Evolutionary conservation across 805 yeast genomes (phyloP), one percentile per base, ranked within the genome.

Genomic region (Candida ortonii): DNA sequence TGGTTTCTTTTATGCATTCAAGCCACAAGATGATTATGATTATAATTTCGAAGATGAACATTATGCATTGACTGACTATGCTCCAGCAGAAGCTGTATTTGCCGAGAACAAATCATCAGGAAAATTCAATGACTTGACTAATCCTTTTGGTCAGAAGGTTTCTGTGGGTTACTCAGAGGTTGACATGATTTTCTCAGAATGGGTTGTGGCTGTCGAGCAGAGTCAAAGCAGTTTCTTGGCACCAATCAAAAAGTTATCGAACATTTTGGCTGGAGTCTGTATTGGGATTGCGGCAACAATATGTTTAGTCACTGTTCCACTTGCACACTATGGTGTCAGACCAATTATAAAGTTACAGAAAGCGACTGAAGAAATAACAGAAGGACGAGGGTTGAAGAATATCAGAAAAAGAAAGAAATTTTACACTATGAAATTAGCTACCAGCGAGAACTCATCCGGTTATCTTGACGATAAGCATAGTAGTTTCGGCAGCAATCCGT

Each of bases 131-230:
- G 56, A 67, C 6, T 57, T 69, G 0, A 52, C 47, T 6, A 59
- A 67, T 16, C 62, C 71, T 4, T 41, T 54, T 19, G 62, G 60
- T 5, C 45, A 49, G 3, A 45, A 58, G 9, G 70, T 81, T 4
- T 77, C 89, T 1, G 64, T 73, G 2, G 87, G 87, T 0, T 80
- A 61, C 47, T 62, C 77, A 0, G 62, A 68, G 1, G 71, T 72
- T 10, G 57, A 67, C 17, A 61, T 73, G 28, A 36, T 47, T 2
- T 58, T 69, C 27, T 68, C 64, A 1, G 64, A 64, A 9, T 88
- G 96, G 97, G 73, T 77, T n/a, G 79, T 88, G 2, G 59, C 79
- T 0, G 76, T 88, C 4, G 80, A 80, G 44, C 94, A 86, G 53
- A 61, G 70, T 1, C 69, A 75, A 41, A 43, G 65, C 3, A 70